A percentile compares a stretch with the other conserved stretches of the same genome.
Conservation (phyloP, 768 basidiomycete genomes). For the Paxillus involutus region DNA sequence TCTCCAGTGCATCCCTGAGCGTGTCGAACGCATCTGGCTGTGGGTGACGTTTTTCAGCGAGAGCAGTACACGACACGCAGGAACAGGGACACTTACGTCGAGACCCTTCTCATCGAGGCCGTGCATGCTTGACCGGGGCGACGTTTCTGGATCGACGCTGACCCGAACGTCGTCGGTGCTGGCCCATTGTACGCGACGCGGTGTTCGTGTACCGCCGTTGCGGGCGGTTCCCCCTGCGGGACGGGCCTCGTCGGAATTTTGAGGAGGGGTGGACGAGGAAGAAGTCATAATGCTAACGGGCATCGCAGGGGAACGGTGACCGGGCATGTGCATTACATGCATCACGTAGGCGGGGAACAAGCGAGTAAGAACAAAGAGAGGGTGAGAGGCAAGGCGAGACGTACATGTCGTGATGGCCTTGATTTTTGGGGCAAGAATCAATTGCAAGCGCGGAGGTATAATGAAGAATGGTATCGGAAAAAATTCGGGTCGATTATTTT, state of each 20-base stretch:
- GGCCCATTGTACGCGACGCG: constrained; percentile 55
- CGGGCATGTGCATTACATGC: background rate
- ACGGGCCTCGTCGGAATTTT: constrained; percentile 9
- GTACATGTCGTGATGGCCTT: constrained; percentile 1
- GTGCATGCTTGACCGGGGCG: constrained; percentile 26
- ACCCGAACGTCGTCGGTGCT: constrained; percentile 24
- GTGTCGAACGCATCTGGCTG: constrained; percentile 51
- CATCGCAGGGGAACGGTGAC: constrained; percentile 7
- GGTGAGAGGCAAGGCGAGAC: background rate
- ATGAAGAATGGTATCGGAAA: background rate
- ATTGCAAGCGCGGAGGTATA: background rate
- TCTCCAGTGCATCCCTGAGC: constrained; percentile 52
- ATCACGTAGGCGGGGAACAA: background rate
- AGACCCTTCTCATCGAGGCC: constrained; percentile 54
- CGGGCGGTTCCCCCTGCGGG: constrained; percentile 17
- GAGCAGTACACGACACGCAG: background rate
- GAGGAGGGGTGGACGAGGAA: background rate
- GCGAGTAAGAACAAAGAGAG: background rate
- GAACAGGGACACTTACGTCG: constrained; percentile 39
- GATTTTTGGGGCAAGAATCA: background rate
- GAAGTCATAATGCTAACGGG: constrained; percentile 19
- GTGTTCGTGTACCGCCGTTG: constrained; percentile 40
- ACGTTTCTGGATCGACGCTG: background rate
- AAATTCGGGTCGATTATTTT: background rate
- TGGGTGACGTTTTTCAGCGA: background rate